Evolutionary conservation across 768 basidiomycete species (phyloP).

Genomic region (Lactifluus rugatus): DNA sequence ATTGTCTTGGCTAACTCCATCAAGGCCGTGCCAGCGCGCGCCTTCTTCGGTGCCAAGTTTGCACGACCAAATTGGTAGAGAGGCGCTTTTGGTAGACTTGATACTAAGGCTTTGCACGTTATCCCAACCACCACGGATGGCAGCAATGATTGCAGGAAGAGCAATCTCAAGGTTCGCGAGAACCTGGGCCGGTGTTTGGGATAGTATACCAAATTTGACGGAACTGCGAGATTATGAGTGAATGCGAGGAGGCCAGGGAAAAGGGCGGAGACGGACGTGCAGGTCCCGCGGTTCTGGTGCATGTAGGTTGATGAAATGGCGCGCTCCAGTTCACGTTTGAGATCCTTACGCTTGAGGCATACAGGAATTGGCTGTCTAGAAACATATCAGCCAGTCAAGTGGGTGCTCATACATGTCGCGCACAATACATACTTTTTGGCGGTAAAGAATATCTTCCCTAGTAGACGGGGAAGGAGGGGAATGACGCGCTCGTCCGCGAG

Average conservation of each 20-base stretch:
- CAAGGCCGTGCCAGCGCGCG: slow-evolving; percentile 49
- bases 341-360: slow-evolving; percentile 75
- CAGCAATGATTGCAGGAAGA: slow-evolving; percentile 61
- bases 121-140: slow-evolving; percentile 76
- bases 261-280: slow-evolving; percentile 51
- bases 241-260: background rate
- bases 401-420: background rate
- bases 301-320: slow-evolving; percentile 93
- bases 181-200: slow-evolving; percentile 65
- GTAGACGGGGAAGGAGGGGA: slow-evolving; percentile 73
- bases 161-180: slow-evolving; percentile 70
- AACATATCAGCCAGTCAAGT: background rate
- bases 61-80: slow-evolving; percentile 88
- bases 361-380: slow-evolving; percentile 91
- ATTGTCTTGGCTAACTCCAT: slow-evolving; percentile 18
- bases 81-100: slow-evolving; percentile 77
- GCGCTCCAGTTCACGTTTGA: slow-evolving; percentile 86
- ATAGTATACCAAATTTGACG: slow-evolving; percentile 70
- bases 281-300: slow-evolving; percentile 90
- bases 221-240: slow-evolving; percentile 39
- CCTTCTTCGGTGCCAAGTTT: slow-evolving; percentile 50
- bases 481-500: slow-evolving; percentile 87
- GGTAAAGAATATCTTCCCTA: slow-evolving; percentile 87
- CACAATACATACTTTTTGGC: slow-evolving; percentile 76
- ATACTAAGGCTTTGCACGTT: slow-evolving; percentile 84